Evolutionary conservation across 2,329 filamentous ascomycete genomes (phyloP).

Genomic region (Sphaerulina vaccinii): DNA sequence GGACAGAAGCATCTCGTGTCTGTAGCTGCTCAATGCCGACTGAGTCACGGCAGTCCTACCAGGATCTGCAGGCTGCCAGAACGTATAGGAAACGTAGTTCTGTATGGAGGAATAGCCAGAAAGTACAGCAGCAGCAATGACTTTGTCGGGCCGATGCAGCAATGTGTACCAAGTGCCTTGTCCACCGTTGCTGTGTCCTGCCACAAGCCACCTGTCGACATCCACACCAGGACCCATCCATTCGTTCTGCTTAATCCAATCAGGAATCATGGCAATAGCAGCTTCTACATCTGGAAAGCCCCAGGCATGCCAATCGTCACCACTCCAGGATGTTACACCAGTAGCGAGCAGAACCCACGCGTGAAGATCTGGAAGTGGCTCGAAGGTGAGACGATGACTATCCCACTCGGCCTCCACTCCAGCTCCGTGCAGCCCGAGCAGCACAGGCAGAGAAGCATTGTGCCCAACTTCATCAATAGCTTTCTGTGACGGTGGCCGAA

Average conservation of each 20-base stretch:
- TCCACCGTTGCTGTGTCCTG: slow-evolving; percentile 61
- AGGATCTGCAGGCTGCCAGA: slow-evolving; percentile 58
- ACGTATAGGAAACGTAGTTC: slow-evolving; percentile 57
- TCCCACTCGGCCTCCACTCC: slow-evolving; percentile 55
- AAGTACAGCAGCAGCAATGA: slow-evolving; percentile 57
- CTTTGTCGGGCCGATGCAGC: slow-evolving; percentile 56
- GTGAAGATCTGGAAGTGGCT: slow-evolving; percentile 52
- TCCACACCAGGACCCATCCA: slow-evolving; percentile 53
- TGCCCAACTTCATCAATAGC: slow-evolving; percentile 31
- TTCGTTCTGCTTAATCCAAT: slow-evolving; percentile 49
- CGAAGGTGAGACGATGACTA: slow-evolving; percentile 49
- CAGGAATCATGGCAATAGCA: slow-evolving; percentile 49
- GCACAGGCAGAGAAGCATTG: slow-evolving; percentile 44
- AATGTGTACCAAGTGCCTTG: slow-evolving; percentile 59
- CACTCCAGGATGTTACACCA: slow-evolving; percentile 59
- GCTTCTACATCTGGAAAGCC: slow-evolving; percentile 57
- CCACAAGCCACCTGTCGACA: slow-evolving; percentile 51
- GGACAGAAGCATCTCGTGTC: slow-evolving; percentile 54
- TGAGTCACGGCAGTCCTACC: slow-evolving; percentile 49
- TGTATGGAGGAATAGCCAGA: slow-evolving; percentile 61
- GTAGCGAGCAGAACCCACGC: slow-evolving; percentile 58
- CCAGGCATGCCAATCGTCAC: slow-evolving; percentile 63
- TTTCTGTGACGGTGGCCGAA: slow-evolving; percentile 53
- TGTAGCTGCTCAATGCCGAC: slow-evolving; percentile 52
- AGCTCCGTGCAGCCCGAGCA: slow-evolving; percentile 57